A percentile compares a stretch with the other conserved stretches of the same genome.
phyloP scores from a whole-genome alignment of 306 rosid species.

The Ormosia emarginata region DNA sequence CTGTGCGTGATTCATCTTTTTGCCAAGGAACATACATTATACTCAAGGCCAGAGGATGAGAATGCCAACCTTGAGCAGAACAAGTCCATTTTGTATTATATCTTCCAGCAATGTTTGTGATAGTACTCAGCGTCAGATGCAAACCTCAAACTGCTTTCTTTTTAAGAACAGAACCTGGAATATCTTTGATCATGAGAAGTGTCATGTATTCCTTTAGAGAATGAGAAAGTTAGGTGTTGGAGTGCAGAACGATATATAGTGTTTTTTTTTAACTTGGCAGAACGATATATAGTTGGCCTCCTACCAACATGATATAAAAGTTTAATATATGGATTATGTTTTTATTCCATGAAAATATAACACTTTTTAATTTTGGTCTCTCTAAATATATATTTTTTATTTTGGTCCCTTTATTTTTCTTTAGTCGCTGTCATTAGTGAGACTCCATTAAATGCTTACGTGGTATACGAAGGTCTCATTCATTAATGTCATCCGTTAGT shows the following conservation, averaged over 20 bases:
- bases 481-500: too few relatives aligned
- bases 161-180: neutral
- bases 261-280: too few relatives aligned
- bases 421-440: too few relatives aligned
- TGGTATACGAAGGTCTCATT: too few relatives aligned
- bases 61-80: neutral
- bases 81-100: neutral
- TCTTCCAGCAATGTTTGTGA: neutral
- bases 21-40: neutral
- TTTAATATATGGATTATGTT: too few relatives aligned
- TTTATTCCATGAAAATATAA: too few relatives aligned
- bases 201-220: neutral
- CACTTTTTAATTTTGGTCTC: too few relatives aligned
- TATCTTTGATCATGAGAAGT: neutral
- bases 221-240: neutral
- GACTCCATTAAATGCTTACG: too few relatives aligned
- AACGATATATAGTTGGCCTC: too few relatives aligned
- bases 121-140: neutral
- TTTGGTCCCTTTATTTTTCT: too few relatives aligned
- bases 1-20: neutral
- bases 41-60: neutral
- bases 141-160: neutral
- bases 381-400: too few relatives aligned
- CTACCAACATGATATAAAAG: neutral
- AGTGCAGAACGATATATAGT: neutral